These are phyloP conservation scores for Coprinopsis sp. DNA, from an alignment of 768 basidiomycete species.

Conservation along the genomic window DNA sequence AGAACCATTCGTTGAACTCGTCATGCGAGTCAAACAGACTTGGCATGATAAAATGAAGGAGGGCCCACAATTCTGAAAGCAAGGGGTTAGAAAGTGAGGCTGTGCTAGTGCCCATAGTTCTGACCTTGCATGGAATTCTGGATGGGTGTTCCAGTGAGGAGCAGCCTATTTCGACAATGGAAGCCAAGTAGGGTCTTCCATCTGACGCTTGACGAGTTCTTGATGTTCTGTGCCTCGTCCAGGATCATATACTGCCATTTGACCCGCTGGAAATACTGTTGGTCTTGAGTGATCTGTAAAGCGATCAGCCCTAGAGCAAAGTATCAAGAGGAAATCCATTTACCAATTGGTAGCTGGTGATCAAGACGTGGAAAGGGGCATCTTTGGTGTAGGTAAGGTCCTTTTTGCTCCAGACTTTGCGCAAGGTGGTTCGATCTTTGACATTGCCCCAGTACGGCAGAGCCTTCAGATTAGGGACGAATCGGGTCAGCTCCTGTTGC, in stretches of 20 bases:
- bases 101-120: slow-evolving; percentile 12
- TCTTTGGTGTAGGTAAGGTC: slow-evolving; percentile 93
- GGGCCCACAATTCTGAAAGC: slow-evolving; percentile 85
- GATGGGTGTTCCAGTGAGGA: slow-evolving; percentile 96
- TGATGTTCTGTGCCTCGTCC: slow-evolving; percentile 99
- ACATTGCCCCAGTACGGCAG: slow-evolving; percentile 98
- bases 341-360: slow-evolving; percentile 95
- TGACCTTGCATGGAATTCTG: slow-evolving; percentile 99
- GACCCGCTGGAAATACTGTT: slow-evolving; percentile 95
- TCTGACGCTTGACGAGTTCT: slow-evolving; percentile 90
- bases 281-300: slow-evolving; percentile 84
- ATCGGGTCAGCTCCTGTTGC: slow-evolving; percentile 97
- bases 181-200: slow-evolving; percentile 98
- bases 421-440: slow-evolving; percentile 88
- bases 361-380: slow-evolving; percentile 93
- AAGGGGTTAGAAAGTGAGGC: slow-evolving; percentile 7
- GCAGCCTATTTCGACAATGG: slow-evolving; percentile 90
- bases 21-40: slow-evolving; percentile 98
- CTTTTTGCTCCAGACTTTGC: slow-evolving; percentile 98
- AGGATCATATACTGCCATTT: slow-evolving; percentile 99
- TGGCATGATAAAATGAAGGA: slow-evolving; percentile 99
- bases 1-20: slow-evolving; percentile 99
- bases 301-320: not conserved
- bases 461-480: slow-evolving; percentile 90
- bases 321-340: slow-evolving; percentile 20